Conservation (phyloP, 768 basidiomycete species). For the Russula emetica region DNA sequence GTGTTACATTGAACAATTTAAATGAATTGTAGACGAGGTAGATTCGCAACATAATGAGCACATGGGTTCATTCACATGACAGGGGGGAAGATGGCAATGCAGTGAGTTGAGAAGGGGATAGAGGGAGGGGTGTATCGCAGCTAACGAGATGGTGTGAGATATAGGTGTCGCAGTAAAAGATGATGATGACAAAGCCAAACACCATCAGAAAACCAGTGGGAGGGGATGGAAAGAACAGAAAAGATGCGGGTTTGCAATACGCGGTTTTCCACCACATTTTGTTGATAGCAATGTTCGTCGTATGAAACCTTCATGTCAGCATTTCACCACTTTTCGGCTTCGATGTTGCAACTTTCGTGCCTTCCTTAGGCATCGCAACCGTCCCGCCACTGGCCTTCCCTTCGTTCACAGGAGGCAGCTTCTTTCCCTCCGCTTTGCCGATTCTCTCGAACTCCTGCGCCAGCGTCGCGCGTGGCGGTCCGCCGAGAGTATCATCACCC, state of each 20-base stretch:
- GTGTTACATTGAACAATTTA: conserved; percentile 14
- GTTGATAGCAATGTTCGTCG: neutral
- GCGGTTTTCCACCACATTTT: neutral
- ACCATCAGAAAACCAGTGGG: conserved; percentile 12
- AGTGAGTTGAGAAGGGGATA: neutral
- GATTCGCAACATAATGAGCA: conserved; percentile 7
- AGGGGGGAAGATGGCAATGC: neutral
- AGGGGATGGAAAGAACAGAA: conserved; percentile 8
- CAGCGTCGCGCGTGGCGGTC: conserved; percentile 16
- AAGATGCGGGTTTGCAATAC: neutral
- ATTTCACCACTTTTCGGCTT: neutral
- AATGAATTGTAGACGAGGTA: conserved; percentile 3
- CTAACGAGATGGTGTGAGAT: neutral
- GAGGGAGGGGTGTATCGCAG: conserved; percentile 13
- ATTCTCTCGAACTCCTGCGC: conserved; percentile 25
- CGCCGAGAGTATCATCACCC: conserved; percentile 4
- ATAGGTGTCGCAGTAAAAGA: conserved; percentile 18
- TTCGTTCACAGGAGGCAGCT: conserved; percentile 4
- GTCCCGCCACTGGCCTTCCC: conserved; percentile 1
- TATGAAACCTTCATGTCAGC: neutral
- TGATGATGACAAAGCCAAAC: conserved; percentile 13
- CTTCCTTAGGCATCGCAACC: neutral
- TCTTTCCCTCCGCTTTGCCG: conserved; percentile 15
- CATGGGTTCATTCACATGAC: neutral
- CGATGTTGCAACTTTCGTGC: neutral